Evolutionary conservation across 208 protist species (phyloP), one percentile per base, ranked within the genome.

Genomic region (Porcisia hertigi): DNA sequence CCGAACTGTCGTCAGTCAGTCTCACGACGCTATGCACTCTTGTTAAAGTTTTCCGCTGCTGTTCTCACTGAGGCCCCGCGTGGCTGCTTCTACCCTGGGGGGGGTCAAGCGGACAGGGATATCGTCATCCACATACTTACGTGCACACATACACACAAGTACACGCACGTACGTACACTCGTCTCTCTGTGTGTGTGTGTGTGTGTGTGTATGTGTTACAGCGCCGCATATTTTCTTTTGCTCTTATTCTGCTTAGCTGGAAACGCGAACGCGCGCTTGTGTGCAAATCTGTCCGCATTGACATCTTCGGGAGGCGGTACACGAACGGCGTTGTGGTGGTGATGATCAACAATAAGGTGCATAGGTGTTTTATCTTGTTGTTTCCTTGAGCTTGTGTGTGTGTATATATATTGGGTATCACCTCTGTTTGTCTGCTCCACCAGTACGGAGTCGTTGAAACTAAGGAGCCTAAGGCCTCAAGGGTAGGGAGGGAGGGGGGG

Each of bases 171-270:
- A 39, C 12, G 3, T 30, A 25, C 20, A 30, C 34, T 3, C 34
- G 59, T 30, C 39, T 23, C 5, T 62, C 18, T 62, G 57, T 39
- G 57, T 62, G 57, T 62, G 57, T 23, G 16, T 62, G 57, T 62
- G 57, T 39, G 57, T 62, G 57, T 62, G 57, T 62, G 57, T 62
- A 16, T 62, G 57, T 62, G 60, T 65, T 20, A 11, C 60, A 41
- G 36, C 36, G 18, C 11, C 36, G 14, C 18, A 11, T 11, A 12
- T 36, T 36, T 18, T 65, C 60, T 65, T 36, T n/a, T 62, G 57
- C 18, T 12, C 36, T 36, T 65, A 43, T 65, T 18, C 36, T 20
- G 18, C n/a, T 18, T 18, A 12, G 9, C 18, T 39, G 60, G 18
- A 30, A 30, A 30, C 30, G 25, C 60, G 18, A 18, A 36, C 36